phyloP scores from a whole-genome alignment of 768 basidiomycete genomes.

The Lactarius trivialis region DNA sequence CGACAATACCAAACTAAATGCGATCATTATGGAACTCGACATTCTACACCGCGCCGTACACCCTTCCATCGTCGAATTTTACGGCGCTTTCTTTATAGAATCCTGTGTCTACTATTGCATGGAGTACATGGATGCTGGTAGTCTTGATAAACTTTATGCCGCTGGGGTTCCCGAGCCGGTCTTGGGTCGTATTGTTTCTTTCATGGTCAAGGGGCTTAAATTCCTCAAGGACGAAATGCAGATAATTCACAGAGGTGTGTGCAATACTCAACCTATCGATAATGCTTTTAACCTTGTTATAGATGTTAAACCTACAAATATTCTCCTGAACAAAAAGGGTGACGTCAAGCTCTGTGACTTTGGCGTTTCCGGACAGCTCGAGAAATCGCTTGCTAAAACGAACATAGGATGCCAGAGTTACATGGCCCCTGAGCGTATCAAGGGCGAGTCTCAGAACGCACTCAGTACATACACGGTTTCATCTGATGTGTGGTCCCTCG shows the following conservation, averaged over 20 bases:
- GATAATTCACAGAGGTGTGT: constrained; percentile 66
- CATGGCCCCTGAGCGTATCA: constrained; percentile 98
- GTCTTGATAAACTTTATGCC: constrained; percentile 71
- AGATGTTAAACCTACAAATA: constrained; percentile 94
- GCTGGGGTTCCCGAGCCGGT: constrained; percentile 63
- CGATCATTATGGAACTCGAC: constrained; percentile 98
- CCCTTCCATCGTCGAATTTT: constrained; percentile 95
- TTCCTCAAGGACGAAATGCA: constrained; percentile 94
- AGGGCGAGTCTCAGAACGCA: constrained; percentile 84
- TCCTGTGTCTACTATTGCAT: constrained; percentile 99
- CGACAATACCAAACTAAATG: constrained; percentile 87
- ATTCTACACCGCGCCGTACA: constrained; percentile 90
- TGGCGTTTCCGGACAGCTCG: constrained; percentile 96
- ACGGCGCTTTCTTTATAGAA: constrained; percentile 98
- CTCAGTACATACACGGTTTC: constrained; percentile 90
- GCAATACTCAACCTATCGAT: neutral
- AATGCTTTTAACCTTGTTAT: neutral
- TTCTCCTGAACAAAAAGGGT: constrained; percentile 84
- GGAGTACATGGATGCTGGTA: constrained; percentile 99
- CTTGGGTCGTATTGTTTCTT: constrained; percentile 70
- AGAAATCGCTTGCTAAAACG: constrained; percentile 93
- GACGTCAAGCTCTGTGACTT: constrained; percentile 96
- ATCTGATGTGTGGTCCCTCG: constrained; percentile 97
- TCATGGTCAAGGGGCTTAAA: constrained; percentile 83
- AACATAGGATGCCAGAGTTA: constrained; percentile 99